Base-by-base conservation (phyloP, 441 rosid genomes). In the Erodium chrysanthum region DNA sequence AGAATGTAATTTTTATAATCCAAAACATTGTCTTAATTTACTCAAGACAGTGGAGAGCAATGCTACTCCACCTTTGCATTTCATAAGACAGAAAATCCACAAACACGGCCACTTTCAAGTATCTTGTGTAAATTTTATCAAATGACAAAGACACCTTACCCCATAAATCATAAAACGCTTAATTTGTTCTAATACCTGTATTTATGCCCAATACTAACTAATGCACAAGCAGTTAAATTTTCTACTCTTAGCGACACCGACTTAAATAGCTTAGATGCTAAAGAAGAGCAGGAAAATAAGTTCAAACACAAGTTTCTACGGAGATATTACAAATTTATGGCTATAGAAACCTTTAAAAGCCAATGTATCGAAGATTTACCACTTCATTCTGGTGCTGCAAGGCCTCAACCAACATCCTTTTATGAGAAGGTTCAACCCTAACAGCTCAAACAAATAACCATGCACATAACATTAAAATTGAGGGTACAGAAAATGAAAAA, bases 351-450 rank as follows among this genome's bases (percentile, higher is more conserved):
- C 12, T 56, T 21, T 9, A 56, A 56, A 4, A 56, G 27, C 29
- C n/a, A 58, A 22, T 48, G 14, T 3, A n/a, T 65, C 67, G 68
- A 67, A 68, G 66, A 68, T 64, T 23, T 91, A 91, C 99, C 92
- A 94, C 96, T 91, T 94, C 99, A 77, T 94, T 94, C 81, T 94
- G 97, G 82, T 83, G 89, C 76, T 85, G 97, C 56, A 94, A 78
- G 76, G 96, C 94, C 82, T 94, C 99, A 76, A 94, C 99, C 70
- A 94, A 96, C 96, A 91, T 90, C 82, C 92, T 89, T 78, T 94
- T 94, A 74, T 94, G 99, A 71, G 91, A 81, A 77, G 99, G 99
- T 76, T 94, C 97, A 68, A 94, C 99, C 91, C 99, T 94, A 75
- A 50, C 64, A 73, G 68, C 66, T 44, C 31, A 67, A 52, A 48